Conservation (phyloP, 371 early-diverging fungal species). For the Mortierella sp. region DNA sequence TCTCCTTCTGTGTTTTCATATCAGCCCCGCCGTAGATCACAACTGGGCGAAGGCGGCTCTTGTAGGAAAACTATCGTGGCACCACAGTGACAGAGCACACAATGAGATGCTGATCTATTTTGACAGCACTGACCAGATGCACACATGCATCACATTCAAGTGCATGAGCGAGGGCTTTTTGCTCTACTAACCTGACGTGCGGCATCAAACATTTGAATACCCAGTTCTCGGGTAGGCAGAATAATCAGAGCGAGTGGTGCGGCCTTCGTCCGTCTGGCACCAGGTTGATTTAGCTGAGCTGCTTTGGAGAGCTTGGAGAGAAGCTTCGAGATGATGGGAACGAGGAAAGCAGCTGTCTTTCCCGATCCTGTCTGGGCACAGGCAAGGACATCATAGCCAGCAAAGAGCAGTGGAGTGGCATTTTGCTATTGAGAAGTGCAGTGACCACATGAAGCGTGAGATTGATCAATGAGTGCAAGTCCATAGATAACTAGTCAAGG, state of each 20-base stretch:
- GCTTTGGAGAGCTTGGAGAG: conserved; percentile 22
- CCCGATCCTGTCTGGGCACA: conserved; percentile 89
- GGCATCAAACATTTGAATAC: conserved; percentile 70
- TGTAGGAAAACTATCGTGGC: conserved; percentile 60
- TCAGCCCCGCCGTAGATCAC: conserved; percentile 95
- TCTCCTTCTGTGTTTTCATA: conserved; percentile 85
- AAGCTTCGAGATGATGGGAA: conserved; percentile 62
- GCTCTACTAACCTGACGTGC: conserved; percentile 39
- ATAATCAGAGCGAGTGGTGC: conserved; percentile 61
- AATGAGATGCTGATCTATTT: neutral
- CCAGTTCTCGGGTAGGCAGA: conserved; percentile 74
- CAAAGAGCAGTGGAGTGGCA: conserved; percentile 76
- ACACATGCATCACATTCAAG: neutral
- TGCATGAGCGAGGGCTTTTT: neutral
- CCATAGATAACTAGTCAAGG: neutral
- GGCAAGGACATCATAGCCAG: conserved; percentile 80
- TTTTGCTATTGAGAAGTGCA: conserved; percentile 50
- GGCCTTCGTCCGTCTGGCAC: conserved; percentile 27
- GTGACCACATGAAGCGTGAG: neutral
- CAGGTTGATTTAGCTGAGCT: conserved; percentile 8
- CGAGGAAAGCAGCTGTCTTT: conserved; percentile 81
- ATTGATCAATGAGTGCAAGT: neutral
- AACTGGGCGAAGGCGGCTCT: conserved; percentile 64
- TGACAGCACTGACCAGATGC: neutral
- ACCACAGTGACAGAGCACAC: neutral